Conservation (phyloP, 139 green algal species). For the Chlamydomonas sp. region DNA sequence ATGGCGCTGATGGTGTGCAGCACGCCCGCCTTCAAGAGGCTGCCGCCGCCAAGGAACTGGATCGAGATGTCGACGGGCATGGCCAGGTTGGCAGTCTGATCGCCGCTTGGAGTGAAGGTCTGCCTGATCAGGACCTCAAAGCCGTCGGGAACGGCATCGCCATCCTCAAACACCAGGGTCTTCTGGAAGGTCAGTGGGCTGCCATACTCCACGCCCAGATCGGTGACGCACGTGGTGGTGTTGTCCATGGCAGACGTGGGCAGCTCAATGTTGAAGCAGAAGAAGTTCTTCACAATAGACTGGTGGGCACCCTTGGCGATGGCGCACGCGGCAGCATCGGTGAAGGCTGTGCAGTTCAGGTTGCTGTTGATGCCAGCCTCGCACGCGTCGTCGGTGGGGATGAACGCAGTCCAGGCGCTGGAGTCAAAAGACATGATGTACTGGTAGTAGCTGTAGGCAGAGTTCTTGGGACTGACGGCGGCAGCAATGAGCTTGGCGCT, state of each 20-base stretch:
- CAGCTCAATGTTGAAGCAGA: background rate
- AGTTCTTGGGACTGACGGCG: background rate
- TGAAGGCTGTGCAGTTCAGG: background rate
- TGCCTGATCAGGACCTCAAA: background rate
- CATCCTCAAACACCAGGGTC: background rate
- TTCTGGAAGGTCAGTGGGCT: constrained; percentile 11
- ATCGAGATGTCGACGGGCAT: background rate
- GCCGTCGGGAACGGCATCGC: background rate
- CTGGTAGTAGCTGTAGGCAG: constrained; percentile 6
- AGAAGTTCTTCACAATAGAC: constrained; percentile 11
- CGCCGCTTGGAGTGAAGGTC: background rate
- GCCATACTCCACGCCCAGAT: background rate
- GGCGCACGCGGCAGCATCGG: background rate
- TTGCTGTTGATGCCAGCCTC: background rate
- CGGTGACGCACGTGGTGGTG: background rate
- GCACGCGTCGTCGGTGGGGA: constrained; percentile 23
- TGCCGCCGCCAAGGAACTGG: background rate
- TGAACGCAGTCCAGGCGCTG: constrained; percentile 25
- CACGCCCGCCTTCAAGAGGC: background rate
- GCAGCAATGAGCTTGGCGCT: background rate
- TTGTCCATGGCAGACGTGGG: background rate
- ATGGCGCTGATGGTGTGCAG: background rate
- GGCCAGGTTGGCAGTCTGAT: background rate
- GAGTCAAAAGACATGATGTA: background rate
- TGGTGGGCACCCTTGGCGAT: background rate